phyloP scores from a whole-genome alignment of 768 basidiomycete genomes.

The Multifurca ochricompacta region DNA sequence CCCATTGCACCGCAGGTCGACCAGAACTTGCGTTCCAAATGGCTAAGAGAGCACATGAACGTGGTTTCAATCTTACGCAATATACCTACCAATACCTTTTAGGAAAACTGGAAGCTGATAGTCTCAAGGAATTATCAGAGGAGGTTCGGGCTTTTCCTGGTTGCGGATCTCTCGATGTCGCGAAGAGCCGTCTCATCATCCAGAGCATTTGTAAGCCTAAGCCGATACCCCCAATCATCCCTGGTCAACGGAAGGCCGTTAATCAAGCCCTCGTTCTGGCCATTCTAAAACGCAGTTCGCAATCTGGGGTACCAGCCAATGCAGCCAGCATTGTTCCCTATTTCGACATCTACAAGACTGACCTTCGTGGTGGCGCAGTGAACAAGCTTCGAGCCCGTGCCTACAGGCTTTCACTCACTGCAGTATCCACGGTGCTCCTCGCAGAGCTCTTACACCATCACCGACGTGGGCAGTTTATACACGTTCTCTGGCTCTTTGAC shows the following conservation, averaged over 20 bases:
- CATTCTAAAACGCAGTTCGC: background rate
- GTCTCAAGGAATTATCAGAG: background rate
- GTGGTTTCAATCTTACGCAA: slow-evolving; percentile 28
- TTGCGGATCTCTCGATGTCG: background rate
- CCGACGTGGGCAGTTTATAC: background rate
- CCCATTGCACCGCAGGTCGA: slow-evolving; percentile 33
- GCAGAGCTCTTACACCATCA: slow-evolving; percentile 26
- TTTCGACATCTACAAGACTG: slow-evolving; percentile 15
- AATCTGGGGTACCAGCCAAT: background rate
- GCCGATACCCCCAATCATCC: background rate
- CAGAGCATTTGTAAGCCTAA: background rate
- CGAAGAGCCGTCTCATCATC: background rate
- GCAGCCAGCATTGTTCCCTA: slow-evolving; percentile 14
- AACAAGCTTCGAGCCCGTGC: slow-evolving; percentile 11
- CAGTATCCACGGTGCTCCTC: slow-evolving; percentile 12
- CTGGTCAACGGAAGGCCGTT: background rate
- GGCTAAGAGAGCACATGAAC: slow-evolving; percentile 31
- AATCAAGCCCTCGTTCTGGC: slow-evolving; percentile 3
- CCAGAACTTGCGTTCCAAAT: slow-evolving; percentile 38
- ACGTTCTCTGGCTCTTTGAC: slow-evolving; percentile 33
- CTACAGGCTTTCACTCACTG: background rate
- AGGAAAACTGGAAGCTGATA: slow-evolving; percentile 20
- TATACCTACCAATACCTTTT: slow-evolving; percentile 33
- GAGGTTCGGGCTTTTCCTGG: background rate
- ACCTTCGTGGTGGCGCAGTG: background rate